Percentiles rank a stretch among this genome's conserved stretches.
Conservation (phyloP, 768 basidiomycete genomes). For the Vishniacozyma victoriae region DNA sequence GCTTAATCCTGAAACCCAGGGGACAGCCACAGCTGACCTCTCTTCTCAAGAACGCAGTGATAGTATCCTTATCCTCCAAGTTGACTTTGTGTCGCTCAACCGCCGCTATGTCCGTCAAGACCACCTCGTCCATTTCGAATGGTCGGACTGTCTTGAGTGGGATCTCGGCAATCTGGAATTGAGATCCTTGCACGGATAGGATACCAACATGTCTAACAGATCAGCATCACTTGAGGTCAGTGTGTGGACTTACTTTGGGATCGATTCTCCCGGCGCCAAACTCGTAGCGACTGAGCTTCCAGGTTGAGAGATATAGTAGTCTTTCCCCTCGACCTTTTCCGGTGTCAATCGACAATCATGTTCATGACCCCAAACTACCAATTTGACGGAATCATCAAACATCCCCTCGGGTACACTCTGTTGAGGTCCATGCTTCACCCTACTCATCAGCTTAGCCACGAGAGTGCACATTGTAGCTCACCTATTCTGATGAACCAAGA, state of each 20-base stretch:
- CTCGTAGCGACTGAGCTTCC: slow-evolving; percentile 93
- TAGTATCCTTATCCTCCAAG: slow-evolving; percentile 71
- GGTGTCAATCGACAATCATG: slow-evolving; percentile 93
- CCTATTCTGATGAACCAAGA: slow-evolving; percentile 96
- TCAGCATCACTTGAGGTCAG: neutral
- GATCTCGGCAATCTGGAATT: slow-evolving; percentile 78
- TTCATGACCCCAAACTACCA: slow-evolving; percentile 98
- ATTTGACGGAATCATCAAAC: slow-evolving; percentile 89
- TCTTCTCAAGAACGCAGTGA: slow-evolving; percentile 69
- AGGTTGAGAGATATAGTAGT: slow-evolving; percentile 87
- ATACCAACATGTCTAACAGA: slow-evolving; percentile 82
- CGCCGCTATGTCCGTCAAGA: slow-evolving; percentile 69
- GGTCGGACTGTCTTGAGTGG: slow-evolving; percentile 87
- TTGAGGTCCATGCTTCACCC: slow-evolving; percentile 90
- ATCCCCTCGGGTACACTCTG: slow-evolving; percentile 91
- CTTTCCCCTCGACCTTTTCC: slow-evolving; percentile 82
- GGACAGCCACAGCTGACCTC: slow-evolving; percentile 54
- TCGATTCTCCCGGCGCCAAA: slow-evolving; percentile 82
- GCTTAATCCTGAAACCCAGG: neutral
- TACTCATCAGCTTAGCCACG: slow-evolving; percentile 41
- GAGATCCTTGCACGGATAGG: slow-evolving; percentile 76
- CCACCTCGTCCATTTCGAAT: slow-evolving; percentile 79
- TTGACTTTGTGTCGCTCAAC: slow-evolving; percentile 61
- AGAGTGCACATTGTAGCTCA: slow-evolving; percentile 42
- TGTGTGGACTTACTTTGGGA: slow-evolving; percentile 65